Evolutionary conservation across 2,329 filamentous ascomycete genomes (phyloP), one percentile per base, ranked within the genome.

Genomic region (Botrytis medusae): DNA sequence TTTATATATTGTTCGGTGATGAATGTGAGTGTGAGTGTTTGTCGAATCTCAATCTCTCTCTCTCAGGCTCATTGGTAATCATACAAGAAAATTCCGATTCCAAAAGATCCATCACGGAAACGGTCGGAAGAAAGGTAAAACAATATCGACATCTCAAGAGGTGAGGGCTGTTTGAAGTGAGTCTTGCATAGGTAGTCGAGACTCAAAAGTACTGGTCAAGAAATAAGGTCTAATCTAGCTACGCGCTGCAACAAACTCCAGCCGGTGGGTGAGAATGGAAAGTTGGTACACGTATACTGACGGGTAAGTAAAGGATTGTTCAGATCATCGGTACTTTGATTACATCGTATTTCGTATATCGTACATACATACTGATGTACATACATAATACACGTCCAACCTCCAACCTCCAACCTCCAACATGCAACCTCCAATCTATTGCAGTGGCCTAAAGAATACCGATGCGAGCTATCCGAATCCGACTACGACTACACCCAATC

Each of bases 381-480:
- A 42, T 42, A 42, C 42, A 42, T 18, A 7, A 42, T 42, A 42
- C 40, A 40, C n/a, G n/a, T 40, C 44, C 44, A 37, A 37, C 37
- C 37, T 8, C 37, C 37, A 37, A 37, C n/a, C n/a, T n/a, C n/a
- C n/a, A n/a, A n/a, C n/a, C n/a, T n/a, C n/a, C n/a, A n/a, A n/a
- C n/a, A 37, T 37, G 4, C 37, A 46, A 22, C 44, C 44, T 46
- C 44, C 44, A 22, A 46, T 48, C 46, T 48, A 10, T 48, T 22
- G 10, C 46, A 22, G 46, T 4, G 1, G 16, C 46, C 46, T 8
- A 9, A 22, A 10, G 22, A 48, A 48, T n/a, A 40, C 59, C 59
- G 22, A 61, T 61, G 34, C 59, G 34, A 61, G 59, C 59, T 61
- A 61, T 40, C 59, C 59, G 59, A 61, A 37, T 61, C 20, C 59